These are phyloP conservation scores for Porphyridium purpureum DNA, from an alignment of 23 red algal species.

Conservation along the genomic window DNA sequence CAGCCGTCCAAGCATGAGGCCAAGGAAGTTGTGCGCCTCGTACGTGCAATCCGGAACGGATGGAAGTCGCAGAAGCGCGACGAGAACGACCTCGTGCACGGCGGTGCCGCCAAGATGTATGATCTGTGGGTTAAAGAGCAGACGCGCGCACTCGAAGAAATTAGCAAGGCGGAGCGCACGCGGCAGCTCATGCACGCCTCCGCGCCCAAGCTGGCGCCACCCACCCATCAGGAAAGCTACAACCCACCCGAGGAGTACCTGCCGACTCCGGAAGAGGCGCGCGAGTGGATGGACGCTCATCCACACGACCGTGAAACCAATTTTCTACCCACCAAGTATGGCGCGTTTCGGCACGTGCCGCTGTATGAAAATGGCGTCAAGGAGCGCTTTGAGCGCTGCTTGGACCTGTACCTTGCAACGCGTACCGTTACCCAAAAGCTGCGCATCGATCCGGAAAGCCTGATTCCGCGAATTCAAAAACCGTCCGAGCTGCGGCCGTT, in stretches of 20 bases:
- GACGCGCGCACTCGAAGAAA: conserved; percentile 11
- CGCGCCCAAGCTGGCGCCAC: conserved; percentile 64
- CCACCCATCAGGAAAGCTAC: conserved; percentile 79
- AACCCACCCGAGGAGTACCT: conserved; percentile 76
- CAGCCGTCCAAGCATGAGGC: conserved; percentile 74
- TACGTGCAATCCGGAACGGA: conserved; percentile 53
- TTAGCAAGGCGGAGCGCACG: conserved; percentile 34
- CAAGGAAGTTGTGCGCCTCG: conserved; percentile 35
- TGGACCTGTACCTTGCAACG: conserved; percentile 79
- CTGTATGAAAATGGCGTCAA: conserved; percentile 38
- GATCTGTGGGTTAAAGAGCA: conserved; percentile 54
- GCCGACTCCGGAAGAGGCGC: conserved; percentile 23
- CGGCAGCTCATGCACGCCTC: conserved; percentile 17
- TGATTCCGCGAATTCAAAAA: conserved; percentile 58
- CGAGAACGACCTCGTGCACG: conserved; percentile 2
- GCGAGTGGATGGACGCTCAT: conserved; percentile 16
- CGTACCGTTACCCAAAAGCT: conserved; percentile 18
- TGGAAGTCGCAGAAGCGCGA: conserved; percentile 6
- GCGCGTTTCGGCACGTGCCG: conserved; percentile 64
- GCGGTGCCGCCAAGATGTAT: conserved; percentile 27
- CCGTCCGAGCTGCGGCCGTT: conserved; percentile 68
- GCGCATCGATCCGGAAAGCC: conserved; percentile 30
- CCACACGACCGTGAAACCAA: conserved; percentile 32
- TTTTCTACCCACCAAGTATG: conserved; percentile 46
- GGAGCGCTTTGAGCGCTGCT: conserved; percentile 85